Conservation (phyloP, 2,329 filamentous ascomycete genomes). For the Phyllosticta paracitricarpa region DNA sequence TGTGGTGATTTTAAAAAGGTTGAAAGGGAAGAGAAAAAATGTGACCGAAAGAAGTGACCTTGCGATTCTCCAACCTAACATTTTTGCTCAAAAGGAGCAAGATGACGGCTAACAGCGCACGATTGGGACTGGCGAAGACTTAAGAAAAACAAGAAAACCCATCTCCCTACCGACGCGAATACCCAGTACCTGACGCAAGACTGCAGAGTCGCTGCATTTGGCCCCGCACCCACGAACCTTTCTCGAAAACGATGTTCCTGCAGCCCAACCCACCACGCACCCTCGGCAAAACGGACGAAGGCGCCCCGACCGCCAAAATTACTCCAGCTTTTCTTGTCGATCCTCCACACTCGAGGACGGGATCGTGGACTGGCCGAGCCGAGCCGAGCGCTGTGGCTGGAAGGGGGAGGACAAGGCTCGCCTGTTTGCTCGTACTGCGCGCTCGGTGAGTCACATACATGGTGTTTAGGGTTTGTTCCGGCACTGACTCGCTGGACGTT, state of each 20-base stretch:
- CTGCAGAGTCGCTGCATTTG: not conserved
- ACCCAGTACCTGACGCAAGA: not conserved
- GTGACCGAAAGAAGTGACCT: not conserved
- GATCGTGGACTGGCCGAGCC: not conserved
- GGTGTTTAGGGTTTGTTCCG: not conserved
- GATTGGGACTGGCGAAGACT: not conserved
- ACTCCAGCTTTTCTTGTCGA: not conserved
- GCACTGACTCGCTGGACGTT: not conserved
- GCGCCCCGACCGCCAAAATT: not conserved
- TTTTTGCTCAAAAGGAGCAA: too few relatives aligned
- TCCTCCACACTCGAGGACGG: not conserved
- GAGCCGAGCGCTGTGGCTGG: not conserved
- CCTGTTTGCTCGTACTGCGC: not conserved
- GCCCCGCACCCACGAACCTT: not conserved
- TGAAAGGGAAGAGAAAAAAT: not conserved
- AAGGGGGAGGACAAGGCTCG: not conserved
- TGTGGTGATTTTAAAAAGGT: not conserved
- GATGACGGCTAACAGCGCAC: too few relatives aligned
- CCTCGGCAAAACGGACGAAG: not conserved
- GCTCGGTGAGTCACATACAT: not conserved
- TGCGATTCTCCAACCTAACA: not conserved
- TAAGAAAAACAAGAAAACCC: not conserved
- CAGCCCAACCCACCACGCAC: not conserved
- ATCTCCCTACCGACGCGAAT: too few relatives aligned
- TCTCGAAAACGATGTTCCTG: not conserved